These are phyloP conservation scores for Pelargonium australe DNA, from an alignment of 441 rosid species.

Conservation along the genomic window DNA sequence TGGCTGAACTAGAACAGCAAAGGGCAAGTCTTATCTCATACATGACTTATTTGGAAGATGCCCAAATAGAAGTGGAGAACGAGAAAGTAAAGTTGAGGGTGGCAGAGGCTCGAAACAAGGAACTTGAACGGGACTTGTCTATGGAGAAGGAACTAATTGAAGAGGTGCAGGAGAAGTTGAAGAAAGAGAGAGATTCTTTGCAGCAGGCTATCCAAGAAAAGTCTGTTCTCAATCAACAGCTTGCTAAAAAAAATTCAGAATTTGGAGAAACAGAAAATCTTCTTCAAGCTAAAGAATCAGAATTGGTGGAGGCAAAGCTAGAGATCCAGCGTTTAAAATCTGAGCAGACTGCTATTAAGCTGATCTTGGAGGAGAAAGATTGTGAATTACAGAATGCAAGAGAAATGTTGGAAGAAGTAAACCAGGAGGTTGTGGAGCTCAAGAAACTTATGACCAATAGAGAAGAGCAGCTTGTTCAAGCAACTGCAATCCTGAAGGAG, in stretches of 20 bases:
- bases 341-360: conserved; percentile 57
- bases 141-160: conserved; percentile 45
- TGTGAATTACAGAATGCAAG: conserved; percentile 47
- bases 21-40: conserved; percentile 47
- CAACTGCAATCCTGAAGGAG: conserved; percentile 50
- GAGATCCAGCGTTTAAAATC: conserved; percentile 74
- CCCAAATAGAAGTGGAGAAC: conserved; percentile 59
- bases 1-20: conserved; percentile 62
- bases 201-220: conserved; percentile 47
- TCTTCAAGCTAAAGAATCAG: conserved; percentile 54
- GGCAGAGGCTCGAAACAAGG: conserved; percentile 57
- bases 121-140: conserved; percentile 49
- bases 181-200: conserved; percentile 43
- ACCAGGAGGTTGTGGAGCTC: conserved; percentile 49
- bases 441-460: conserved; percentile 47
- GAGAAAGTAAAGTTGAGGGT: conserved; percentile 63
- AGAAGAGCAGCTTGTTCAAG: conserved; percentile 57
- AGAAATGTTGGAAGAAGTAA: conserved; percentile 50
- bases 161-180: conserved; percentile 46
- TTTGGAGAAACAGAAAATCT: conserved; percentile 43
- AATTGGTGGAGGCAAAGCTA: conserved; percentile 73
- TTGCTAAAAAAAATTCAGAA: conserved; percentile 39
- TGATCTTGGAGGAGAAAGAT: conserved; percentile 58
- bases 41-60: conserved; percentile 61
- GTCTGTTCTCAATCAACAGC: conserved; percentile 40